phyloP scores from a whole-genome alignment of 2,329 filamentous ascomycete genomes.

The Fusarium temperatum region DNA sequence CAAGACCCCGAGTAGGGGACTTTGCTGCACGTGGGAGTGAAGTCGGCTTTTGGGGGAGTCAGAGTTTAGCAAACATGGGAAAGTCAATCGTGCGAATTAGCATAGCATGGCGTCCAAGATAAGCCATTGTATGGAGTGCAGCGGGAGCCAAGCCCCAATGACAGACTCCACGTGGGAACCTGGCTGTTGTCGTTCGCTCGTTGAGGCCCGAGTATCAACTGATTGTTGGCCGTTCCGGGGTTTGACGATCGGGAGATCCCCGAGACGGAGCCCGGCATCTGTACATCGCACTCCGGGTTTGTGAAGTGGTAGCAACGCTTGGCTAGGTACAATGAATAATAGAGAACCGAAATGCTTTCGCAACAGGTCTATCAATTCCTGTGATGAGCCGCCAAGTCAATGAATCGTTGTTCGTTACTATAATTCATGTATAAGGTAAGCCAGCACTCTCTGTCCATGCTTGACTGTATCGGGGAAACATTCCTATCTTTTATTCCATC shows the following conservation, averaged over 20 bases:
- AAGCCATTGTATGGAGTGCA: constrained; percentile 14
- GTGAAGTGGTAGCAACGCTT: not conserved
- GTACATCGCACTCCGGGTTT: not conserved
- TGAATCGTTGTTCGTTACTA: too few relatives aligned
- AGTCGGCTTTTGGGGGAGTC: not conserved
- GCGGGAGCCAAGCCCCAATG: constrained; percentile 34
- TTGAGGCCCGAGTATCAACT: not conserved
- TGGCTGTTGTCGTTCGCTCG: constrained; percentile 27
- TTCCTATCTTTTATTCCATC: too few relatives aligned
- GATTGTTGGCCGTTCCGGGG: not conserved
- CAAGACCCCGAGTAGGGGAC: not conserved
- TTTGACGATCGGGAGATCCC: not conserved
- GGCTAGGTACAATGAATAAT: not conserved
- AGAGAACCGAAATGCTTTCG: not conserved
- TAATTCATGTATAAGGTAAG: not conserved
- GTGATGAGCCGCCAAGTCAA: not conserved
- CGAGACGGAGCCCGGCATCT: not conserved
- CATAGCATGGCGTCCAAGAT: not conserved
- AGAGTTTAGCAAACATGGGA: not conserved
- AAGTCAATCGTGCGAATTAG: not conserved
- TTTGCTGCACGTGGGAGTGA: constrained; percentile 21
- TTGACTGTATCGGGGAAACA: not conserved
- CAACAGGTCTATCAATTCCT: not conserved
- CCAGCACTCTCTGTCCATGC: too few relatives aligned
- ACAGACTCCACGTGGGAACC: constrained; percentile 36